Evolutionary conservation across 768 basidiomycete genomes (phyloP), one percentile per base, ranked within the genome.

Genomic region (Dentipellis sp.): DNA sequence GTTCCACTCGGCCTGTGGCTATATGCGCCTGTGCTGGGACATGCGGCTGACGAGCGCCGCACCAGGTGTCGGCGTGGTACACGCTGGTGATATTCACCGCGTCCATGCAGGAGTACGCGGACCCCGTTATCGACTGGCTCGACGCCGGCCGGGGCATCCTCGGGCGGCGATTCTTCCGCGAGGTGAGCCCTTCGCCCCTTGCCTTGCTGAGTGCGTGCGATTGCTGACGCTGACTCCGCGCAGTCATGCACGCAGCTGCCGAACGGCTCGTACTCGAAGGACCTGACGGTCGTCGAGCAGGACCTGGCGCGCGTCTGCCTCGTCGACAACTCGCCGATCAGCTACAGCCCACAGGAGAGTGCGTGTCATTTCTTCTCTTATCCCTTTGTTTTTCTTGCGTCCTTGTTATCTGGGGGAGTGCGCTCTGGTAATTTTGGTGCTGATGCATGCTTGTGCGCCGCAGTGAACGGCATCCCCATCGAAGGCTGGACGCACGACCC

Each of bases 401-500:
- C 29, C 29, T 6, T 29, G 29, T 29, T 6, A 3, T 6, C n/a
- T n/a, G n/a, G n/a, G n/a, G n/a, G n/a, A 11, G 40, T 61, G 12
- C 10, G 53, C 22, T 4, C 11, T 46, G 11, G 48, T 62, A 22
- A 56, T 37, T 4, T 29, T 29, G 29, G 29, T 29, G 29, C 29
- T 29, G 29, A 29, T 29, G 29, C 29, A 29, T 29, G 50, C 17
- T 40, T 52, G 21, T 10, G 29, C 38, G 29, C 42, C n/a, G 47
- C 68, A 98, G 97, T 91, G 53, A 99, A 99, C 69, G 97, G 94
- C 53, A 93, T 99, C 66, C 97, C 97, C 36, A 92, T 99, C 71
- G 95, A 98, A 77, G 97, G 97, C 50, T 98, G 97, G 97, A 97
- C 94, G 21, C 87, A 94, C 58, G 97, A 99, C 72, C 94, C 92